These are phyloP conservation scores for Agrocybe chaxingu DNA, from an alignment of 768 basidiomycete species.

Conservation along the genomic window DNA sequence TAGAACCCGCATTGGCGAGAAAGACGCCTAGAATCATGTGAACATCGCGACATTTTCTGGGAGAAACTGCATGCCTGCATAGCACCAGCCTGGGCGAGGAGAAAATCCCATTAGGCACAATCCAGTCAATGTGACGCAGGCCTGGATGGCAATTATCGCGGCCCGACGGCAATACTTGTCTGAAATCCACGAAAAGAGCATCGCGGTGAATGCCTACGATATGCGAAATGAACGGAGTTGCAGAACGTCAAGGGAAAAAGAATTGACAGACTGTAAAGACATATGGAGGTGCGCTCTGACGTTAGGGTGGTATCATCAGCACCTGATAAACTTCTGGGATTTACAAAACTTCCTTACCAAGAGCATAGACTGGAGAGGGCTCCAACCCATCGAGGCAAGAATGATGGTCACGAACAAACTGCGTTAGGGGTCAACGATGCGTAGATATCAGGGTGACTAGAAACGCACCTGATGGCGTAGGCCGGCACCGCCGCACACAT, in stretches of 20 bases:
- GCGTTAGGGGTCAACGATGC: conserved; percentile 1
- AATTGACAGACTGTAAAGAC: conserved; percentile 37
- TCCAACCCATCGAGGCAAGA: conserved; percentile 48
- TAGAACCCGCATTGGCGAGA: conserved; percentile 41
- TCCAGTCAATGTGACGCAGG: conserved; percentile 38
- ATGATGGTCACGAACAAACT: conserved; percentile 48
- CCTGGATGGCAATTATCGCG: conserved; percentile 39
- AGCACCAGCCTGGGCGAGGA: conserved; percentile 32
- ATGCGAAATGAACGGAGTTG: conserved; percentile 6
- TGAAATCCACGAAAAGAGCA: conserved; percentile 45
- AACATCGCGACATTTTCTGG: background rate
- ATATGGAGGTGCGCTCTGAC: conserved; percentile 47
- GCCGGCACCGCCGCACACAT: conserved; percentile 48
- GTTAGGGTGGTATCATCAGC: too few species aligned
- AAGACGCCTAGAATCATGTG: conserved; percentile 36
- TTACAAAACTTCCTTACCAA: conserved; percentile 24
- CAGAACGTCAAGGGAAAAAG: conserved; percentile 1
- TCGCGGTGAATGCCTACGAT: conserved; percentile 32
- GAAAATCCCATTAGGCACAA: conserved; percentile 38
- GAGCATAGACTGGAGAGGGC: conserved; percentile 35
- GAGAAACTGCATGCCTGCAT: conserved; percentile 30
- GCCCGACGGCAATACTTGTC: conserved; percentile 43
- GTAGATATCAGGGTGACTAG: conserved; percentile 1
- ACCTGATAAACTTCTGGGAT: too few species aligned
- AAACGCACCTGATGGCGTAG: conserved; percentile 42